Percentiles rank a stretch among this genome's conserved stretches.
Conservation (phyloP, 2,329 filamentous ascomycete genomes). For the Aspergillus sp. region DNA sequence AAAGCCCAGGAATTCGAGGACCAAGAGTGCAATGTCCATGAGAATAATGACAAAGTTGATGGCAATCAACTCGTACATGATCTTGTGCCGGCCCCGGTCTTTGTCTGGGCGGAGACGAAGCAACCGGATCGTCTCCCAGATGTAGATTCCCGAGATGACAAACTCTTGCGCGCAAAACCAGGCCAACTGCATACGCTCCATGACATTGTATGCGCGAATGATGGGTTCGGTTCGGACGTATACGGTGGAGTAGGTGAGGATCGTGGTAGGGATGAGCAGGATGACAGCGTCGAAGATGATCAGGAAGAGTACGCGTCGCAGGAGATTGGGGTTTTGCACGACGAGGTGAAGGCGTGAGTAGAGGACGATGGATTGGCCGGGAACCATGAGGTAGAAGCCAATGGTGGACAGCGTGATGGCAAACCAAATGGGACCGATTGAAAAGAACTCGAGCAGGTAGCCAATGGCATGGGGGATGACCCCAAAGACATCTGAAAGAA, state of each 20-base stretch:
- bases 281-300: conserved; percentile 53
- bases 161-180: conserved; percentile 42
- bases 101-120: conserved; percentile 31
- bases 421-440: conserved; percentile 28
- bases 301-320: conserved; percentile 51
- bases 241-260: conserved; percentile 47
- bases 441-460: conserved; percentile 36
- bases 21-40: conserved; percentile 42
- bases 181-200: conserved; percentile 39
- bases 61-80: conserved; percentile 45
- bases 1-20: conserved; percentile 38
- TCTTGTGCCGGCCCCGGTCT: conserved; percentile 31
- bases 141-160: conserved; percentile 47
- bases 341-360: conserved; percentile 60
- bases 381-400: conserved; percentile 57
- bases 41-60: conserved; percentile 46
- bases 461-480: conserved; percentile 35
- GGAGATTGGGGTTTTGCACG: conserved; percentile 43
- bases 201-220: conserved; percentile 38
- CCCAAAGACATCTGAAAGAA: conserved; percentile 30
- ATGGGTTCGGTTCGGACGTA: conserved; percentile 18
- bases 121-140: conserved; percentile 47
- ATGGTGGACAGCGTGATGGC: conserved; percentile 41
- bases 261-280: conserved; percentile 49
- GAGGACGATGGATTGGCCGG: conserved; percentile 58